phyloP scores from a whole-genome alignment of 768 basidiomycete genomes.

The Phylloporus sp. region DNA sequence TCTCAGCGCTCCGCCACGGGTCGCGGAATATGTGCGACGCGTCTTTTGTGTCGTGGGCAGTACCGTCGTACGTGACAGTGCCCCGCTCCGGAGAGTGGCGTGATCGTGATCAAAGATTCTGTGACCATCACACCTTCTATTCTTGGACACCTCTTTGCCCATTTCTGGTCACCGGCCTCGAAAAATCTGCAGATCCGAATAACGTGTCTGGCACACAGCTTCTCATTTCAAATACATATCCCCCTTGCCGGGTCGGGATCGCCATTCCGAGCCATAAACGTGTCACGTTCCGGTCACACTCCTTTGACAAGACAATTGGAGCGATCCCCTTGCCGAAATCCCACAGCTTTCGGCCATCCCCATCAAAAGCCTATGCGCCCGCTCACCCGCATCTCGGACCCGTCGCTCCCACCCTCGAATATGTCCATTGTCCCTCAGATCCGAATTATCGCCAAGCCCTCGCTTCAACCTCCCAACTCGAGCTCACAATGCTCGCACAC shows the following conservation, averaged over 20 bases:
- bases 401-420: no score
- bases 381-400: no score
- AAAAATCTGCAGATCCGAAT: conserved; percentile 32
- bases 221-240: conserved; percentile 30
- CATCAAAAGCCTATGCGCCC: conserved; percentile 23
- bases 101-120: not conserved
- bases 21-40: not conserved
- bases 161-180: conserved; percentile 9
- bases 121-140: conserved; percentile 20
- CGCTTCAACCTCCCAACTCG: no score
- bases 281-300: conserved; percentile 2
- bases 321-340: not conserved
- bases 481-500: not conserved
- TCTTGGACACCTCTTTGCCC: conserved; percentile 12
- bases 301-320: not conserved
- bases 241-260: conserved; percentile 5
- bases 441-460: no score
- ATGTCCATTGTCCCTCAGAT: no score
- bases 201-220: conserved; percentile 24
- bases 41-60: conserved; percentile 1
- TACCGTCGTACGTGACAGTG: not conserved
- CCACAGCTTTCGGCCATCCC: conserved; percentile 8
- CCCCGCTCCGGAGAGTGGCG: not conserved
- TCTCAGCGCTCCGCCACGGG: conserved; percentile 5
- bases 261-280: conserved; percentile 10